Evolutionary conservation across 169 alveolate species (phyloP).

Genomic region (Eimeria acervulina): DNA sequence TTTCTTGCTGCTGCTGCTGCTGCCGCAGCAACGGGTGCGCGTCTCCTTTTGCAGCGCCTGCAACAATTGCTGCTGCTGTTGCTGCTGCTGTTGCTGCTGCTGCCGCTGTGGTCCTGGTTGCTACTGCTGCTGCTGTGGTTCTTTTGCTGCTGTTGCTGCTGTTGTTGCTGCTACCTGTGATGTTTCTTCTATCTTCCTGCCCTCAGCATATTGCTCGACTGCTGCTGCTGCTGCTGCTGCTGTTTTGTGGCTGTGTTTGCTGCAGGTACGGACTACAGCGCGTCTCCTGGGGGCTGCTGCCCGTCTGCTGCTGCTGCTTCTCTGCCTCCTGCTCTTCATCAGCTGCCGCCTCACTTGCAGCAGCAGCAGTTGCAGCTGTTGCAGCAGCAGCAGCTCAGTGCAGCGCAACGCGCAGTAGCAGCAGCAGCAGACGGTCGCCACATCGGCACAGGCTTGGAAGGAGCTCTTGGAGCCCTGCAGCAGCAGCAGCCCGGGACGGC

Average conservation of each 20-base stretch:
- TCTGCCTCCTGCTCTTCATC: neutral
- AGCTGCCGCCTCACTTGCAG: constrained; percentile 22
- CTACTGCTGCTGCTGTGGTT: constrained; percentile 43
- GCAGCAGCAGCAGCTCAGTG: constrained; percentile 31
- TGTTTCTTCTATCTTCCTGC: no score
- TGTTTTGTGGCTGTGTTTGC: constrained; percentile 6
- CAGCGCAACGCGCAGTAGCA: constrained; percentile 28
- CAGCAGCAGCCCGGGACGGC: neutral
- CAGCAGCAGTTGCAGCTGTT: no score
- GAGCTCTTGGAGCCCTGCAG: neutral
- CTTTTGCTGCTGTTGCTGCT: constrained; percentile 17
- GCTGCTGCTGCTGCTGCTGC: constrained; percentile 47
- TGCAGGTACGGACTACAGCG: neutral
- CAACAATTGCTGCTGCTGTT: neutral
- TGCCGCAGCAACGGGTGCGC: neutral
- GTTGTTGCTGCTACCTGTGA: constrained; percentile 1
- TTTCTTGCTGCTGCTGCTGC: neutral
- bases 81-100: neutral
- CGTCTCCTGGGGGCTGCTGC: neutral
- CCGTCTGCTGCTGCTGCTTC: neutral
- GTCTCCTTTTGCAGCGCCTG: no score
- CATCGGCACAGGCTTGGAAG: neutral
- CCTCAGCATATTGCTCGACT: neutral
- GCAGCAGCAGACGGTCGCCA: constrained; percentile 21
- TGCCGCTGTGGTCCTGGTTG: neutral